Base-by-base conservation (phyloP, 2,329 filamentous ascomycete species). In the Cryphonectria carpinicola region DNA sequence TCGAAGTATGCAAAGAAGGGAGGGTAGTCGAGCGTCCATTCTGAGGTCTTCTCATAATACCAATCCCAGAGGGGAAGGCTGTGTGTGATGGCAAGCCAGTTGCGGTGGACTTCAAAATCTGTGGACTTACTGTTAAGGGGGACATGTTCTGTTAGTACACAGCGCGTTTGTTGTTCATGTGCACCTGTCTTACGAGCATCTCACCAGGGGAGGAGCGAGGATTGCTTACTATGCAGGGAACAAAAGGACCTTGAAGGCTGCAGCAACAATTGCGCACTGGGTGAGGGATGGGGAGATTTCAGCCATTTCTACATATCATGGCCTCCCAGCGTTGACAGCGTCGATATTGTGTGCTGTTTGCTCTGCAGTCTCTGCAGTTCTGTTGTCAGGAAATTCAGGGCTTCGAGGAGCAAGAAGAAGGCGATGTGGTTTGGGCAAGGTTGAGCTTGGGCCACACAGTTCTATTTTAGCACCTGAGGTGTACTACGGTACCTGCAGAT, bases 11-110 rank as follows among this genome's bases (percentile, higher is more conserved):
- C 96, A 79, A 99, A 99, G 83, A 98, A 98, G 10, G 96, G 96
- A 43, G 96, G 96, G 80, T 99, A 99, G 83, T 99, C 96, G 78
- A 99, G 91, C 0, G 96, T 99, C 96, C 96, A 99, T 93, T 98
- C 94, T 71, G 96, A 99, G 1, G 95, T 97, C 83, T 95, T 92
- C 86, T 99, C 96, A 79, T 92, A 95, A 82, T 99, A 99, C 96
- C 96, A 99, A 75, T 97, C 86, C 80, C 92, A 90, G 66, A 95
- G 82, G 3, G 95, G 93, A 28, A 98, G 87, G 73, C 93, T 97
- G 82, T 97, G 87, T 5, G 96, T 98, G 76, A 98, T 94, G 74
- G 96, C 96, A 56, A 99, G 90, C 96, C 96, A 99, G 84, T 99
- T 99, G 75, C 96, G 91, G 82, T 99, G 96, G 69, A 99, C 96